A percentile compares a stretch with the other conserved stretches of the same genome.
Conservation (phyloP, 306 rosid genomes). For the Prunus dulcis region DNA sequence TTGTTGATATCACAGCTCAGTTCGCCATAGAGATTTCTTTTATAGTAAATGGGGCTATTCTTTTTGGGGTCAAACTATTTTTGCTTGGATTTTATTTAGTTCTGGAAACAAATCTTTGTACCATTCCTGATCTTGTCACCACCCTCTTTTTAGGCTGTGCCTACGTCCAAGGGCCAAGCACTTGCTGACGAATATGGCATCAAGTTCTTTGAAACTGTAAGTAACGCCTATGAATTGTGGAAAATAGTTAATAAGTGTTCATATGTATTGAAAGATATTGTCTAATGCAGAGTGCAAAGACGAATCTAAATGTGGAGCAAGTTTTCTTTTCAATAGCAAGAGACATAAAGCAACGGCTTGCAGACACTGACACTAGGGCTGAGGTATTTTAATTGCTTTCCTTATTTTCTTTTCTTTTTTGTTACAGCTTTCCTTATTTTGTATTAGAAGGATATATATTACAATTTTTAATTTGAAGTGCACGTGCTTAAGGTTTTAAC, state of each 20-base stretch:
- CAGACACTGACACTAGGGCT: constrained; percentile 61
- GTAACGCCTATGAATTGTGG: constrained; percentile 30
- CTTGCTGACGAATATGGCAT: constrained; percentile 95
- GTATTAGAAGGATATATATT: background rate
- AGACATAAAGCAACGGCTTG: constrained; percentile 88
- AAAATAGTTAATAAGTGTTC: constrained; percentile 7
- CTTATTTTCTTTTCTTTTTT: background rate
- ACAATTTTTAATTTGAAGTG: background rate
- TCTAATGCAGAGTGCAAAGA: constrained; percentile 78
- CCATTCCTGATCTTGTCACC: background rate
- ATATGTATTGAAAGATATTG: constrained; percentile 14
- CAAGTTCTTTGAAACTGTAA: constrained; percentile 92
- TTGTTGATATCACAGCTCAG: background rate
- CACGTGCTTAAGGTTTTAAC: background rate
- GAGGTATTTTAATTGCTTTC: constrained; percentile 45
- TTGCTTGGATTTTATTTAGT: background rate
- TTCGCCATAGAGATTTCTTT: background rate
- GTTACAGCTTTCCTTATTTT: background rate
- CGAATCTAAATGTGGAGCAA: constrained; percentile 88
- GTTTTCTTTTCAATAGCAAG: constrained; percentile 88
- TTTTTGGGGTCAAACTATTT: background rate
- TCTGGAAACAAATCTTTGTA: background rate
- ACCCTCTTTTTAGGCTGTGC: constrained; percentile 59
- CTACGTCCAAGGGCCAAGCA: constrained; percentile 93
- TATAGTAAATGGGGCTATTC: background rate